Evolutionary conservation across 2,329 filamentous ascomycete species (phyloP), one percentile per base, ranked within the genome.

Genomic region (Penicillium sp.): DNA sequence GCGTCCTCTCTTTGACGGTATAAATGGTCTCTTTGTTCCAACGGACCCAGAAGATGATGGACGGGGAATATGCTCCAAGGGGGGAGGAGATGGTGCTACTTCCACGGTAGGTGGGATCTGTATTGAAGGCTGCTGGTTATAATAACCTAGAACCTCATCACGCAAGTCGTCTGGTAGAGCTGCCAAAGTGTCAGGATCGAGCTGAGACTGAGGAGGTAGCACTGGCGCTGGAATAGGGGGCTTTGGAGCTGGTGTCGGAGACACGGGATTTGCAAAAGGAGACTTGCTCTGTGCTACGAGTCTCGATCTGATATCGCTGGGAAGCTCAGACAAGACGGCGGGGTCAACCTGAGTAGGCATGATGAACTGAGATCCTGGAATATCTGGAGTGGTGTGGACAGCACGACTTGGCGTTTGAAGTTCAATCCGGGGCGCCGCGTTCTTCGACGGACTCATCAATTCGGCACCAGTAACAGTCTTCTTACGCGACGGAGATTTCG

Each of bases 301-400:
- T 68, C 85, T 90, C 31, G 85, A 87, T 58, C 91, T 84, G 61
- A 98, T 96, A 69, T 96, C 91, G 31, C 81, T 81, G 0, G 93
- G 93, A 3, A 99, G 81, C 67, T 96, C 92, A 1, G 89, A 89
- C 3, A 98, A 76, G 0, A 96, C 88, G n/a, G 82, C 80, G 0
- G 89, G 87, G 69, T 99, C 95, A 2, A 90, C 84, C 64, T 96
- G 90, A 0, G 75, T 74, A 19, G 95, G 95, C 65, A 99, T 81
- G 48, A 98, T 85, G 68, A 99, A 98, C 68, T 99, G 95, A 0
- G 95, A 96, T 2, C 93, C 91, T 3, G 86, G 80, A 3, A 91
- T 84, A 67, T 97, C 96, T 19, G 96, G 78, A 1, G 87, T 87
- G 59, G 82, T 88, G 21, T 88, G 77, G 14, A 62, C 67, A 52